These are phyloP conservation scores for Daldinia bambusicola DNA, from an alignment of 495 filamentous ascomycete species.

Conservation along the genomic window DNA sequence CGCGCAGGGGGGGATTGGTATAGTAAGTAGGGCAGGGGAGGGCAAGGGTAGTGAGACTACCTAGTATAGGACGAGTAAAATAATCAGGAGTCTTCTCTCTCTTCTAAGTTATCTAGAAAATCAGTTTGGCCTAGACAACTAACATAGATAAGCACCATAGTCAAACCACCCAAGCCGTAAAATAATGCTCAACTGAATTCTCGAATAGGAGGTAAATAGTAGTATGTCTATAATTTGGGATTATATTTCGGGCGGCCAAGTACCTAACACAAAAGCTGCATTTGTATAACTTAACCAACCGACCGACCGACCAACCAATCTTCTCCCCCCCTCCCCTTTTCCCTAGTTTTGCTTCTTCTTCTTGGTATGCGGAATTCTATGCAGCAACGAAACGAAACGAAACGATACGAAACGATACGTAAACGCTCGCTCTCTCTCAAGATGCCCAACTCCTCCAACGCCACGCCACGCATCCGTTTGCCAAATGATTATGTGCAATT, in stretches of 20 bases:
- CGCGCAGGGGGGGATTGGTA: neutral
- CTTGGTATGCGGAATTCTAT: slow-evolving; percentile 23
- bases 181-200: neutral
- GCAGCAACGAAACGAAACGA: slow-evolving; percentile 19
- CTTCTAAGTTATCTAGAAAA: no score
- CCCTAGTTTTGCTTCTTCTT: neutral
- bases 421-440: slow-evolving; percentile 15
- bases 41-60: no score
- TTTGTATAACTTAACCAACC: neutral
- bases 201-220: neutral
- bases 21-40: neutral
- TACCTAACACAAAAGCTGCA: slow-evolving; percentile 2
- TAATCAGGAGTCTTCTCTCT: no score
- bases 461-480: slow-evolving; percentile 36
- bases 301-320: neutral
- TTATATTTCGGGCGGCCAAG: slow-evolving; percentile 5
- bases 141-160: no score
- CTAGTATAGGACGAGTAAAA: no score
- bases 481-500: slow-evolving; percentile 13
- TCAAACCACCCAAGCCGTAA: no score
- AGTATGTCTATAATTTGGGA: slow-evolving; percentile 1
- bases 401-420: no score
- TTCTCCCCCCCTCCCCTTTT: neutral
- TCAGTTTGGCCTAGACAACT: no score
- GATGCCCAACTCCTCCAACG: slow-evolving; percentile 38